Conservation (phyloP, 257 asterid species). For the Primulina tabacum region DNA sequence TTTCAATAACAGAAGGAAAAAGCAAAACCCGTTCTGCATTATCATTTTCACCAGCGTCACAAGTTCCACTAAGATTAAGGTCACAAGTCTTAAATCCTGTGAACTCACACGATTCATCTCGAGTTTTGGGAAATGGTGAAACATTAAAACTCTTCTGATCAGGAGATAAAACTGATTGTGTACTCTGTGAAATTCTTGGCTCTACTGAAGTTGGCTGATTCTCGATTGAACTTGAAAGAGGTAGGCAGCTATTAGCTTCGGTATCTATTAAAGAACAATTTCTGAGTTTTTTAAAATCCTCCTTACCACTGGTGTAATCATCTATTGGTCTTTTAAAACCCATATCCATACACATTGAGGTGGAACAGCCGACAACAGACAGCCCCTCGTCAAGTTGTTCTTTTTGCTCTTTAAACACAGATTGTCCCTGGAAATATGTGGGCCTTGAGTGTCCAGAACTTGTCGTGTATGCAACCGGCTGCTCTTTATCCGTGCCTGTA, state of each 20-base stretch:
- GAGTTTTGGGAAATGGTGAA: conserved; percentile 45
- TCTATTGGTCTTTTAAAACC: conserved; percentile 61
- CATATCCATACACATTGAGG: conserved; percentile 36
- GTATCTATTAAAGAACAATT: conserved; percentile 37
- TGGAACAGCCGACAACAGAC: conserved; percentile 43
- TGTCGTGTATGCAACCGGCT: conserved; percentile 25
- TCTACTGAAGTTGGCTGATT: conserved; percentile 41
- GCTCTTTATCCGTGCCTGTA: conserved; percentile 33
- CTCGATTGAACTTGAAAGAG: conserved; percentile 40
- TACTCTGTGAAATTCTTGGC: conserved; percentile 38
- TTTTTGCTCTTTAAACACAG: conserved; percentile 33
- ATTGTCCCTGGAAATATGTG: conserved; percentile 33
- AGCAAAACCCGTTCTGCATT: conserved; percentile 37
- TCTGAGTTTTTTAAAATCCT: conserved; percentile 50
- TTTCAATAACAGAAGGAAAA: conserved; percentile 42
- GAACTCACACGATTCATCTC: conserved; percentile 38
- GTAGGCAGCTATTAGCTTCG: conserved; percentile 34
- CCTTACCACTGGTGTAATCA: conserved; percentile 38
- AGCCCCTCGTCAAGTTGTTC: conserved; percentile 33
- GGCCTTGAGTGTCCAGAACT: conserved; percentile 29
- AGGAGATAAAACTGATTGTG: conserved; percentile 33
- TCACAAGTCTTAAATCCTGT: conserved; percentile 75
- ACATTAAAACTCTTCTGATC: conserved; percentile 49
- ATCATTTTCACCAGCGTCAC: conserved; percentile 55
- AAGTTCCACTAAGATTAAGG: conserved; percentile 71